Conservation (phyloP, 495 filamentous ascomycete genomes). For the Aspergillus kassunensis region DNA sequence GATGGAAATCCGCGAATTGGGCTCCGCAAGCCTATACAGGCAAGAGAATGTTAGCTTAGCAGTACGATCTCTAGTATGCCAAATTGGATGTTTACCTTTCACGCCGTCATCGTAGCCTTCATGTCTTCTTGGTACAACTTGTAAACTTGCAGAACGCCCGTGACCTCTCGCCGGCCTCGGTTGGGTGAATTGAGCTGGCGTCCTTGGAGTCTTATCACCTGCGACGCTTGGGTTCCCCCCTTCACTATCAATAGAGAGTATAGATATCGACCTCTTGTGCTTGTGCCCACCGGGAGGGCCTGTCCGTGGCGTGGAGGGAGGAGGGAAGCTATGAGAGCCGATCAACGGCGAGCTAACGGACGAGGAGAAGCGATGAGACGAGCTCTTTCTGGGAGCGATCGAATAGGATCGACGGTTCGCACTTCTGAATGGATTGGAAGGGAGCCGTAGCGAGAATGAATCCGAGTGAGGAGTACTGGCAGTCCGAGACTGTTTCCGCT, state of each 20-base stretch:
- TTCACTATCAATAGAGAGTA: conserved; percentile 80
- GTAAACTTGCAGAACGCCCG: conserved; percentile 78
- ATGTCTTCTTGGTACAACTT: conserved; percentile 61
- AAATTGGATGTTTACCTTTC: conserved; percentile 35
- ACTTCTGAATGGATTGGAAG: conserved; percentile 35
- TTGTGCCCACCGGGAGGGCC: conserved; percentile 38
- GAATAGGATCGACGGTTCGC: conserved; percentile 36
- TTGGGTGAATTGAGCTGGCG: conserved; percentile 36
- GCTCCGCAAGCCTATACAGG: conserved; percentile 20
- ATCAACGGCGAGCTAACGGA: conserved; percentile 43
- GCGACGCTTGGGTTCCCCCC: conserved; percentile 20
- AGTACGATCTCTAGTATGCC: not conserved
- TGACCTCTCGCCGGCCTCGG: conserved; percentile 57
- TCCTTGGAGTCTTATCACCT: conserved; percentile 38
- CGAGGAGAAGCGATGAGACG: conserved; percentile 40
- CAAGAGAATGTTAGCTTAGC: not conserved
- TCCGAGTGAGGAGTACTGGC: conserved; percentile 36
- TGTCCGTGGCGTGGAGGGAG: conserved; percentile 38
- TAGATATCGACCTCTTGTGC: conserved; percentile 85
- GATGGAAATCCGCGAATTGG: conserved; percentile 26
- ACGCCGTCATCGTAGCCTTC: conserved; percentile 38
- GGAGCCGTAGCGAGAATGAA: conserved; percentile 41
- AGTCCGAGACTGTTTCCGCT: conserved; percentile 43
- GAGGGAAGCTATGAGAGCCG: conserved; percentile 46
- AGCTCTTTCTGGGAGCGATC: conserved; percentile 30